Conservation (phyloP, 2,329 filamentous ascomycete species). For the Botryosphaeria dothidea region DNA sequence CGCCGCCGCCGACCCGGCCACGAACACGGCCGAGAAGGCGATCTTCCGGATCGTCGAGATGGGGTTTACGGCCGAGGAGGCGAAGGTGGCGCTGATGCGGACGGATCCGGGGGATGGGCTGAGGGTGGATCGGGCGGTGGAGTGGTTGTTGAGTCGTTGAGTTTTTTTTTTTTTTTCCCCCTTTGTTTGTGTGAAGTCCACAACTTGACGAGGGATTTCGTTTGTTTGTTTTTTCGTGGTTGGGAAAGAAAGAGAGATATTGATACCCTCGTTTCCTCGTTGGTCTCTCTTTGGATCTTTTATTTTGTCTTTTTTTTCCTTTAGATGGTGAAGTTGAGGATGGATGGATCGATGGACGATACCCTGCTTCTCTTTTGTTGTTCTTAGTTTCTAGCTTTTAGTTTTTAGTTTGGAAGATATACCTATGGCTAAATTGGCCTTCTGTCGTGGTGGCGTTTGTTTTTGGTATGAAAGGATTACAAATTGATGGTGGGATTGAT, state of each 20-base stretch:
- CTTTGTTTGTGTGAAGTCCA: background rate
- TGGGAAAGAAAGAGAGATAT: too few relatives aligned
- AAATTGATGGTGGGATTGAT: too few relatives aligned
- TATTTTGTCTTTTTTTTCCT: background rate
- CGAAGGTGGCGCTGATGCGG: constrained; percentile 57
- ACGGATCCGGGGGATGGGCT: constrained; percentile 63
- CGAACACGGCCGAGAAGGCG: constrained; percentile 59
- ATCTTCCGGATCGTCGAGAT: constrained; percentile 60
- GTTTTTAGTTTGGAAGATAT: too few relatives aligned
- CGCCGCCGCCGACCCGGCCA: constrained; percentile 35
- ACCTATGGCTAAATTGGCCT: too few relatives aligned
- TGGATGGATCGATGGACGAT: background rate
- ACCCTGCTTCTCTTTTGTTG: background rate
- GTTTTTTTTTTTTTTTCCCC: background rate
- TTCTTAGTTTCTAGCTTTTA: background rate
- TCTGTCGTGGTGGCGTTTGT: too few relatives aligned
- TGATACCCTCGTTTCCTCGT: background rate
- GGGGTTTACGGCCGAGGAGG: constrained; percentile 58
- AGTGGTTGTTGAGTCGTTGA: constrained; percentile 46
- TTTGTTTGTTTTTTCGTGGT: background rate
- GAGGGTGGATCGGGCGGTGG: constrained; percentile 58
- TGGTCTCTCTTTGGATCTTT: background rate
- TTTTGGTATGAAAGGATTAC: too few relatives aligned
- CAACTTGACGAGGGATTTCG: background rate
- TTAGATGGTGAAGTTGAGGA: too few relatives aligned